These are phyloP conservation scores for Conticribra weissflogii DNA, from an alignment of 108 stramenopile genomes.

Conservation along the genomic window DNA sequence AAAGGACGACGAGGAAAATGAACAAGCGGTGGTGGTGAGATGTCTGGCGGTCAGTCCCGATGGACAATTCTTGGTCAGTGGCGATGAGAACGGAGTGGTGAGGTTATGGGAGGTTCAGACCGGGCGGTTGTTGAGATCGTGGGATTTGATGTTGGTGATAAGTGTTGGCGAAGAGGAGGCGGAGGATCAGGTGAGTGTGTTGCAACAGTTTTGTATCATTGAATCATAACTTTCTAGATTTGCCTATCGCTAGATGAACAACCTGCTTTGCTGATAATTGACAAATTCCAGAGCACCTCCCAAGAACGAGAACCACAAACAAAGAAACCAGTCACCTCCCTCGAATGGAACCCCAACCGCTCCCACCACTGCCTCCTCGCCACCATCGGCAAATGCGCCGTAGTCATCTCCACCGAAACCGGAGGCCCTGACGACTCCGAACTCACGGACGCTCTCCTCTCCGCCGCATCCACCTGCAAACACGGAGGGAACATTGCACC, in stretches of 20 bases:
- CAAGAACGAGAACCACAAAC: conserved; percentile 4
- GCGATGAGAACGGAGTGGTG: conserved; percentile 88
- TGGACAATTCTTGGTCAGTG: conserved; percentile 96
- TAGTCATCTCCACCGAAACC: conserved; percentile 91
- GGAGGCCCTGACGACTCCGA: conserved; percentile 79
- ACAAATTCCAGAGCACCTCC: conserved; percentile 7
- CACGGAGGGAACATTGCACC: conserved; percentile 68
- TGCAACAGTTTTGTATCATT: no score
- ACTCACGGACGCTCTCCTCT: conserved; percentile 86
- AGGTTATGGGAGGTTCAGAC: conserved; percentile 97
- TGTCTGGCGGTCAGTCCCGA: conserved; percentile 87
- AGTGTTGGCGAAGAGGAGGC: conserved; percentile 21
- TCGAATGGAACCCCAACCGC: conserved; percentile 95
- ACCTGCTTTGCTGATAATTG: neutral
- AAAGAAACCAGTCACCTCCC: conserved; percentile 59
- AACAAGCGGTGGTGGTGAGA: conserved; percentile 49
- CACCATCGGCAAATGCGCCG: conserved; percentile 76
- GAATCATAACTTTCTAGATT: no score
- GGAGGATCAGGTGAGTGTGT: conserved; percentile 41
- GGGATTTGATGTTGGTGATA: conserved; percentile 62
- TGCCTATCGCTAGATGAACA: no score
- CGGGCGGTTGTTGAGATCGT: conserved; percentile 70
- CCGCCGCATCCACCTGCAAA: conserved; percentile 48
- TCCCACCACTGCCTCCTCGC: conserved; percentile 87
- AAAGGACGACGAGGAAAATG: conserved; percentile 33